phyloP scores from a whole-genome alignment of 805 yeast genomes.

The Ogataea polymorpha region DNA sequence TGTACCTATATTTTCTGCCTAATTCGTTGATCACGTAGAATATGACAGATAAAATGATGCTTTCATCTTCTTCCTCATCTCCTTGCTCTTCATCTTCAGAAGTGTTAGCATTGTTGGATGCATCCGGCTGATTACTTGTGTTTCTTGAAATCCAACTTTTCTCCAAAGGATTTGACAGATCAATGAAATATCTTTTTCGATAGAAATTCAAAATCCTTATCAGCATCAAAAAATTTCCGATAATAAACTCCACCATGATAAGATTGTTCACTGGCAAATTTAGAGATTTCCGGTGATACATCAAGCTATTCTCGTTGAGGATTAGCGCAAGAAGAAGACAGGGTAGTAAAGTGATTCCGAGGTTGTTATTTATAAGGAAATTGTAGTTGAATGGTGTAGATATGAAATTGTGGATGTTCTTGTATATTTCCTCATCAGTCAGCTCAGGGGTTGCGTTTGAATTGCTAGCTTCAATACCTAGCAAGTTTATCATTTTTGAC shows the following conservation, averaged over 20 bases:
- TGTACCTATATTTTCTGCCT: constrained; percentile 20
- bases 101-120: not conserved
- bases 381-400: constrained; percentile 23
- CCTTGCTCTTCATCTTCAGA: constrained; percentile 19
- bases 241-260: constrained; percentile 35
- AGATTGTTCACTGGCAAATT: constrained; percentile 34
- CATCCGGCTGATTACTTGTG: not conserved
- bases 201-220: constrained; percentile 40
- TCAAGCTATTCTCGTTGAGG: constrained; percentile 26
- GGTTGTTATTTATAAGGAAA: constrained; percentile 44
- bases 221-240: constrained; percentile 46
- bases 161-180: constrained; percentile 20
- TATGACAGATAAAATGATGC: constrained; percentile 29
- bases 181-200: constrained; percentile 25
- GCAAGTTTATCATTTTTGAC: constrained; percentile 13
- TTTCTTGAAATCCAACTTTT: constrained; percentile 15
- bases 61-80: constrained; percentile 26
- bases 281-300: constrained; percentile 29
- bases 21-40: constrained; percentile 28
- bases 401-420: constrained; percentile 21
- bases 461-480: constrained; percentile 18
- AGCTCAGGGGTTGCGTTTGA: constrained; percentile 7
- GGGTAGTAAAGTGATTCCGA: constrained; percentile 51
- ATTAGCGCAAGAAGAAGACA: constrained; percentile 37
- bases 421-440: constrained; percentile 20